phyloP scores from a whole-genome alignment of 2,329 filamentous ascomycete species.

The Arthrocladium fulminans region DNA sequence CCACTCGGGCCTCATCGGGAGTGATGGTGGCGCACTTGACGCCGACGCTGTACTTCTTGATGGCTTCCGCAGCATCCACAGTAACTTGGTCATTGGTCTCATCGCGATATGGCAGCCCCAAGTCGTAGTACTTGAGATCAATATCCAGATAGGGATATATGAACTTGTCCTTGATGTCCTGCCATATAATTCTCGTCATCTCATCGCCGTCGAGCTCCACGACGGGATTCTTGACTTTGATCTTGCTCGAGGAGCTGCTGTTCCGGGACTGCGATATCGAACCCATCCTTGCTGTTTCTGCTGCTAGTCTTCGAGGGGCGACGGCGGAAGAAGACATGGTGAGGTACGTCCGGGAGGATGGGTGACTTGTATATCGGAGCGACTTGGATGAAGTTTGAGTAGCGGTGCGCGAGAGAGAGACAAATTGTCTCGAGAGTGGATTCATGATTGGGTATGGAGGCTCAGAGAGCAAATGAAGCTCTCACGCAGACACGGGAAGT shows the following conservation, averaged over 20 bases:
- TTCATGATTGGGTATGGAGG: conserved; percentile 5
- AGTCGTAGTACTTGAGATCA: conserved; percentile 96
- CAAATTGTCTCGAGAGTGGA: conserved; percentile 7
- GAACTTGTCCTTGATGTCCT: conserved; percentile 94
- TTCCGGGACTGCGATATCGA: conserved; percentile 33
- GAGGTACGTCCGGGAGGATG: conserved; percentile 9
- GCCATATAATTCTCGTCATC: conserved; percentile 99
- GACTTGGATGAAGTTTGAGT: background rate
- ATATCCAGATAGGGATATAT: conserved; percentile 67
- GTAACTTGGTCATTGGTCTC: conserved; percentile 96
- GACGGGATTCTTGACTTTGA: conserved; percentile 98
- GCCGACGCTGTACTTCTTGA: conserved; percentile 97
- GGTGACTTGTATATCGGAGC: conserved; percentile 13
- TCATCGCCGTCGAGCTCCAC: conserved; percentile 90
- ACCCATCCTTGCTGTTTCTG: conserved; percentile 16
- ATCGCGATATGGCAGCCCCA: conserved; percentile 89
- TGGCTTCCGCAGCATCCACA: conserved; percentile 86
- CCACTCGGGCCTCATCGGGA: conserved; percentile 87
- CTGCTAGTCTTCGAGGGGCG: conserved; percentile 17
- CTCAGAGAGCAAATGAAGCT: background rate
- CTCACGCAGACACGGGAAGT: background rate
- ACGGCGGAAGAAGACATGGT: conserved; percentile 12
- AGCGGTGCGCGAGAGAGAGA: conserved; percentile 4
- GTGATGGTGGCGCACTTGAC: conserved; percentile 99
- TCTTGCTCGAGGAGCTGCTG: conserved; percentile 58